Evolutionary conservation across 2,329 filamentous ascomycete species (phyloP), one percentile per base, ranked within the genome.

Genomic region (Nothophaeocryptopus gaeumannii): DNA sequence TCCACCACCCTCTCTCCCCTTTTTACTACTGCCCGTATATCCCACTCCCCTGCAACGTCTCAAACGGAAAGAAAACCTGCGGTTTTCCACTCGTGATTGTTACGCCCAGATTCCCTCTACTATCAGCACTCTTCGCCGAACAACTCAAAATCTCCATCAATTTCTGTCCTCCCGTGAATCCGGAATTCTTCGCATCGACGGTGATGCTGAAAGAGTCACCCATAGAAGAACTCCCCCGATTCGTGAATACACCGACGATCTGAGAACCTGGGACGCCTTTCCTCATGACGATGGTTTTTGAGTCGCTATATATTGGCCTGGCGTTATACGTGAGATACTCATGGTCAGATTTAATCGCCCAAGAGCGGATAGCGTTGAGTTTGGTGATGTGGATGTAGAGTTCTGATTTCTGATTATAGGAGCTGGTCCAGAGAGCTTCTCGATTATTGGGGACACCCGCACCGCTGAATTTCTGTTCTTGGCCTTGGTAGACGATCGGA

Each of bases 401-500:
- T 10, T 65, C 62, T 1, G 67, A 52, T 9, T 56, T 52, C n/a
- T 65, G 68, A 41, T 71, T 62, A 60, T 74, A 75, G 2, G 54
- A 55, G 1, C 60, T 57, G 8, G 61, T 48, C 70, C 70, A 72
- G 7, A 67, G 56, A 4, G 68, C 66, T 56, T 71, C 70, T 37
- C 70, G 63, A 42, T 72, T 71, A 13, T 49, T 51, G 0, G 70
- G 70, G 31, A 56, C 56, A 29, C 58, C 60, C 7, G 50, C 20
- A 10, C 60, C 62, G 1, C 67, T 62, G 60, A 75, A 80, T 43
- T 76, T 77, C 59, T 85, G 82, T 65, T 85, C 82, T 52, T 81
- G 79, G 20, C 82, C 82, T 56, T 83, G 77, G 65, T 85, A 85
- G 26, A 84, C 72, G 47, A 84, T 80, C 1, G 81, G 81, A 31